These are phyloP conservation scores for Rosa multiflora DNA, from an alignment of 306 rosid genomes.

Conservation along the genomic window DNA sequence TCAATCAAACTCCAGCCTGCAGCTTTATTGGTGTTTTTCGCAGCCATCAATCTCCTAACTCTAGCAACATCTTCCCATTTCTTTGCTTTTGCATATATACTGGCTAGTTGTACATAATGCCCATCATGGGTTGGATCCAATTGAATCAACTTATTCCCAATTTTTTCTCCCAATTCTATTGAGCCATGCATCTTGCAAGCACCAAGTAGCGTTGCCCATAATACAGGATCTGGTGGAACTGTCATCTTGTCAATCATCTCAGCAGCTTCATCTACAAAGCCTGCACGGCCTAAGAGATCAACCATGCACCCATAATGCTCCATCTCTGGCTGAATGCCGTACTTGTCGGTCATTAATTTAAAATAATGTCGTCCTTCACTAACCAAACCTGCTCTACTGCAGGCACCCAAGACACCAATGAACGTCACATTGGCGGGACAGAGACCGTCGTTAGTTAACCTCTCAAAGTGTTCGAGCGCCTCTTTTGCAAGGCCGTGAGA, in stretches of 20 bases:
- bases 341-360: slow-evolving; percentile 54
- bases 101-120: slow-evolving; percentile 75
- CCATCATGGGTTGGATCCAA: slow-evolving; percentile 75
- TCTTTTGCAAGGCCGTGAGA: slow-evolving; percentile 60
- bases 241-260: slow-evolving; percentile 52
- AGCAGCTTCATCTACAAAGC: slow-evolving; percentile 61
- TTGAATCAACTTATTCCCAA: slow-evolving; percentile 64
- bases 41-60: slow-evolving; percentile 59
- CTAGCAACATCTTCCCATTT: slow-evolving; percentile 82
- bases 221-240: slow-evolving; percentile 54
- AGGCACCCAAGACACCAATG: slow-evolving; percentile 72
- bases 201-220: slow-evolving; percentile 74
- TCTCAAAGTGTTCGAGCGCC: slow-evolving; percentile 50
- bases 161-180: slow-evolving; percentile 61
- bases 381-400: slow-evolving; percentile 68
- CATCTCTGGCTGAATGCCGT: slow-evolving; percentile 65
- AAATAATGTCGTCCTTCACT: slow-evolving; percentile 56
- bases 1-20: slow-evolving; percentile 89
- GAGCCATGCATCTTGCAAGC: slow-evolving; percentile 70
- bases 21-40: slow-evolving; percentile 46
- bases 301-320: slow-evolving; percentile 93
- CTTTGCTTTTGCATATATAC: slow-evolving; percentile 66
- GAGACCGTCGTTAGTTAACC: slow-evolving; percentile 50
- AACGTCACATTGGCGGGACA: slow-evolving; percentile 59
- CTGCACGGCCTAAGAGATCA: slow-evolving; percentile 67